Base-by-base conservation (phyloP, 1,284 basidiomycete species). In the Ustilago hordei region DNA sequence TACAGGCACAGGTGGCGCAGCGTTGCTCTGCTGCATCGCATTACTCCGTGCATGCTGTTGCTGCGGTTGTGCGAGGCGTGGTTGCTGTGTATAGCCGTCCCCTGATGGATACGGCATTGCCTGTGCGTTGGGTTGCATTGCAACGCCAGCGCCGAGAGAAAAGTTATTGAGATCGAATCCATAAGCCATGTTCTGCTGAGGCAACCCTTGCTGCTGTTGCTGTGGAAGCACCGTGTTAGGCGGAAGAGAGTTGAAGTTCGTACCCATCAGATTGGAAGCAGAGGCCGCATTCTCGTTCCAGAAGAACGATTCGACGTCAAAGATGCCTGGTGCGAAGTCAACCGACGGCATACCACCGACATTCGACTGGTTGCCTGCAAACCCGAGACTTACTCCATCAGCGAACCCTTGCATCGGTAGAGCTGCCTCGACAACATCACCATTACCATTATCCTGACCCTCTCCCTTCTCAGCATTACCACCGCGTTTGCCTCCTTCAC, bases 261-360 rank as follows among this genome's bases (percentile, higher is more conserved):
- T 57, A 11, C 64, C 64, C 64, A 72, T 67, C 58, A 63, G 55
- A 8, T 59, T 62, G 9, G 69, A 43, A 12, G 59, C 55, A 13
- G 61, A 60, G 19, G 59, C 57, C 5, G 70, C 75, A 34, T 79
- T 80, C 34, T 81, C 80, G 63, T 81, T 81, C 80, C 80, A 81
- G 64, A 78, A 81, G 55, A 80, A 79, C 32, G 71, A 72, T 55
- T 81, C 80, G 52, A 79, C 73, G 57, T 81, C 80, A 52, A 81
- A 81, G 54, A 79, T 68, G 4, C 73, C 70, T 36, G 78, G 79
- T 11, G 78, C 70, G 41, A 69, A 78, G 43, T 45, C 43, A 45
- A 45, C 43, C 43, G 43, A 45, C 43, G 43, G 43, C 43, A 45
- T 19, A 15, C 54, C 53, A 28, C 48, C 41, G 23, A 39, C 23